Evolutionary conservation across 495 filamentous ascomycete species (phyloP).

Genomic region (Chaetomium tenue): DNA sequence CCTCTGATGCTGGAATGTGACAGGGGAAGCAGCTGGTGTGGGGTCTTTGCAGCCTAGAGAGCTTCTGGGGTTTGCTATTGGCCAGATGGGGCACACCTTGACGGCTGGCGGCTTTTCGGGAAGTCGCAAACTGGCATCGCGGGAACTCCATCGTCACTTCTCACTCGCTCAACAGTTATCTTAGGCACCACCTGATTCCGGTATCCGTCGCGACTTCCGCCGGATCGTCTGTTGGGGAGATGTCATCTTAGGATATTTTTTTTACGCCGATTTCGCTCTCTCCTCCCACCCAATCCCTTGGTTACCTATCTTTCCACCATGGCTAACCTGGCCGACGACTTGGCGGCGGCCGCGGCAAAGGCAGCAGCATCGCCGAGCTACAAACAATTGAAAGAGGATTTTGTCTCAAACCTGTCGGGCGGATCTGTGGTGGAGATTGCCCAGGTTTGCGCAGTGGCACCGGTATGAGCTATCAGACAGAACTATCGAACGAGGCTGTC

Average conservation of each 20-base stretch:
- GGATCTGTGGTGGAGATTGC: conserved; percentile 84
- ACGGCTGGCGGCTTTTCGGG: conserved; percentile 13
- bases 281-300: not conserved
- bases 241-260: conserved; percentile 14
- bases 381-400: conserved; percentile 90
- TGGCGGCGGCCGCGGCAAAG: conserved; percentile 28
- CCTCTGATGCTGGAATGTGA: conserved; percentile 11
- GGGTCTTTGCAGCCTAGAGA: conserved; percentile 19
- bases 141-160: conserved; percentile 20
- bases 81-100: conserved; percentile 20
- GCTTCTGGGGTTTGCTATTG: conserved; percentile 20
- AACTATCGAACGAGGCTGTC: conserved; percentile 18
- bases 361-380: conserved; percentile 53
- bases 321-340: conserved; percentile 24
- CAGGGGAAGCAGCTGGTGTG: not conserved
- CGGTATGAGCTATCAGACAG: conserved; percentile 58
- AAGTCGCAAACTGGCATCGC: conserved; percentile 27
- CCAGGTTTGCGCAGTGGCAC: conserved; percentile 73
- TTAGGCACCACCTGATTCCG: not conserved
- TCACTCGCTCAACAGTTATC: conserved; percentile 14
- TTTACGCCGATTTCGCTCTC: not conserved
- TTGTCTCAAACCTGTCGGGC: conserved; percentile 89
- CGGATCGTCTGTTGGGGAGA: conserved; percentile 3
- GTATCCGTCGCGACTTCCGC: not conserved
- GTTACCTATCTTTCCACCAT: conserved; percentile 25